Base-by-base conservation (phyloP, 805 yeast genomes). In the Candida schatavii region DNA sequence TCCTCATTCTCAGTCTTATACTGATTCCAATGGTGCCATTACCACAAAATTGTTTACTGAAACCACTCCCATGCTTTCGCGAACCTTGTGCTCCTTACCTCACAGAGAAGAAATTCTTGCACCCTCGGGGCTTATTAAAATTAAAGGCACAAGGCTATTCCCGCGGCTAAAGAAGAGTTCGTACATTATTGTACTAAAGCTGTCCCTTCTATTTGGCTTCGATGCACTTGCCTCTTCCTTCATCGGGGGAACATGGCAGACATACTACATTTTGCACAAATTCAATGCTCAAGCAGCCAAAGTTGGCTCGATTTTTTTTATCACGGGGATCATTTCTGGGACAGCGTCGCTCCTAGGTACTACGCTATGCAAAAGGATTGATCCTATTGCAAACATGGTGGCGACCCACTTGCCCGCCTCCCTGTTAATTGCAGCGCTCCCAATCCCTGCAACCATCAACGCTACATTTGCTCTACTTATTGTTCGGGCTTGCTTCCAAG, bases 181-280 rank as follows among this genome's bases (percentile, higher is more conserved):
- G 36, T 43, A 47, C 35, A 36, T 53, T 9, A 41, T 54, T 14
- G 61, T 68, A 5, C 11, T 68, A 25, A 64, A 68, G 33, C 49
- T 72, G 15, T 62, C 72, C 1, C 32, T 61, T 5, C 50, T 74
- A 13, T 68, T 67, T 44, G 70, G 68, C 7, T 46, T 72, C 11
- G 79, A 74, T 49, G 61, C 74, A 1, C 57, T 72, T 39, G 74
- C 74, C 11, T 63, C 72, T 25, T 66, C 77, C 3, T 57, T 71
- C 33, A 65, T 66, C n/a, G 66, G 72, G 25, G 62, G 63, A 25
- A 61, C 75, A 3, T 74, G 78, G 79, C 59, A 64, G n/a, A 66
- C 74, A 0, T 74, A 61, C 45, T 74, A 68, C 48, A 62, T 74
- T 30, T 63, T 64, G 39, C 51, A 59, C 9, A 62, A 59, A 45